phyloP scores from a whole-genome alignment of 768 basidiomycete genomes.

The Boletus rubropictus region DNA sequence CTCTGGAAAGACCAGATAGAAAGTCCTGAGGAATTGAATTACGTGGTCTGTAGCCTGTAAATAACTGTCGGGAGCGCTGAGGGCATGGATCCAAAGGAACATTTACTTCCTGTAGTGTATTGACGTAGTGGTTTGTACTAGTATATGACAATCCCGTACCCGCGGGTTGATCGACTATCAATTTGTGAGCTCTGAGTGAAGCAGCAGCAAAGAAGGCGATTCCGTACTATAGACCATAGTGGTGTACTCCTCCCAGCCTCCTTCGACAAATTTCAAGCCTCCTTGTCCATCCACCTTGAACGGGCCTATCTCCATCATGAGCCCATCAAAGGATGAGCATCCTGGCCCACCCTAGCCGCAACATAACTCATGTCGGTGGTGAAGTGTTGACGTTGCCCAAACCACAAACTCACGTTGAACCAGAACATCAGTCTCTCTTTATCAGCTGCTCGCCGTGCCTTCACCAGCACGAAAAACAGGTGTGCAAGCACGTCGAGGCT shows the following conservation, averaged over 20 bases:
- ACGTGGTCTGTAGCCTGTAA: slow-evolving; percentile 69
- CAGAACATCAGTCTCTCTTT: slow-evolving; percentile 88
- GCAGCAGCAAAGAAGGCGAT: background rate
- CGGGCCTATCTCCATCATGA: slow-evolving; percentile 98
- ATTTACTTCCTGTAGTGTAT: slow-evolving; percentile 64
- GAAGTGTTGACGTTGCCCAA: background rate
- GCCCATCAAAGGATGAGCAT: slow-evolving; percentile 94
- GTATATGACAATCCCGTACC: slow-evolving; percentile 93
- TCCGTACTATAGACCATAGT: slow-evolving; percentile 85
- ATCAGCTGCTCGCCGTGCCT: slow-evolving; percentile 84
- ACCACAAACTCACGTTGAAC: slow-evolving; percentile 81
- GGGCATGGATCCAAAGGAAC: slow-evolving; percentile 5
- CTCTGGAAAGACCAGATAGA: slow-evolving; percentile 90
- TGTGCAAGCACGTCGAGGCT: slow-evolving; percentile 66
- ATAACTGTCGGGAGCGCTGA: background rate
- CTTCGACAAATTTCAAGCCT: slow-evolving; percentile 66
- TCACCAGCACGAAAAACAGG: slow-evolving; percentile 84
- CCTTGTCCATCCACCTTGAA: slow-evolving; percentile 75
- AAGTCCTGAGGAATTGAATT: slow-evolving; percentile 78
- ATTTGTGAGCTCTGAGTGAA: slow-evolving; percentile 7
- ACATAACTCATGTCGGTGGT: background rate
- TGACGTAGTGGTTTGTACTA: slow-evolving; percentile 78
- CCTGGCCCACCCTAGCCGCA: slow-evolving; percentile 81
- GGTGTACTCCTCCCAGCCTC: slow-evolving; percentile 97
- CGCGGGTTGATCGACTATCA: slow-evolving; percentile 90